Base-by-base conservation (phyloP, 2,329 filamentous ascomycete genomes). In the Botryotinia calthae region DNA sequence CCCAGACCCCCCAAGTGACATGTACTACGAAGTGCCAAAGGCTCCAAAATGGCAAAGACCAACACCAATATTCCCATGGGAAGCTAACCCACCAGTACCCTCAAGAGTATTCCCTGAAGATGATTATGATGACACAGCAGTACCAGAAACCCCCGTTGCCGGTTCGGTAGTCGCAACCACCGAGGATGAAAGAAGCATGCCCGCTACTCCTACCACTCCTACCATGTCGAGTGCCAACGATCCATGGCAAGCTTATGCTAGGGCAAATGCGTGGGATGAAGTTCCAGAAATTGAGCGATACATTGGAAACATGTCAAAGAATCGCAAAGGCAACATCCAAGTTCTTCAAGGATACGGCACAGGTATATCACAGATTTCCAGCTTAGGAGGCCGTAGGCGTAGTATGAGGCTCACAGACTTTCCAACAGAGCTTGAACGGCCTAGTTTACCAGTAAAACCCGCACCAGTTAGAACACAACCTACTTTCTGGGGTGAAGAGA, bases 231-330 rank as follows among this genome's bases (percentile, higher is more conserved):
- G 84, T 72, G 83, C 82, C 54, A 83, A 87, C 66, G 86, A 91
- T 78, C 87, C 90, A 31, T 97, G 93, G 93, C 87, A 89, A 75
- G 86, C 86, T 64, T 97, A 92, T 59, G 85, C 89, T n/a, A 87
- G 90, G 64, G 88, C 86, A 68, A 99, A 98, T 82, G 95, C 94
- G 25, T 99, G 96, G 96, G 96, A 99, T 79, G 93, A 93, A 70
- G 88, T 97, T 70, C 93, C 93, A 20, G 92, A 93, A 76, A 99
- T 99, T 78, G 90, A 93, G 79, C 88, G 89, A 75, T 99, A 98
- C 80, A 93, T 98, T 71, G 92, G 93, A 75, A 87, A 89, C 70
- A 85, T 97, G 72, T 90, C 92, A 78, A 89, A 90, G 81, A 86
- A 88, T 79, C 87, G 86, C 72, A 86, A 85, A 74, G 85, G 78